Base-by-base conservation (phyloP, 2,329 filamentous ascomycete species). In the Colletotrichum euphorbiae region DNA sequence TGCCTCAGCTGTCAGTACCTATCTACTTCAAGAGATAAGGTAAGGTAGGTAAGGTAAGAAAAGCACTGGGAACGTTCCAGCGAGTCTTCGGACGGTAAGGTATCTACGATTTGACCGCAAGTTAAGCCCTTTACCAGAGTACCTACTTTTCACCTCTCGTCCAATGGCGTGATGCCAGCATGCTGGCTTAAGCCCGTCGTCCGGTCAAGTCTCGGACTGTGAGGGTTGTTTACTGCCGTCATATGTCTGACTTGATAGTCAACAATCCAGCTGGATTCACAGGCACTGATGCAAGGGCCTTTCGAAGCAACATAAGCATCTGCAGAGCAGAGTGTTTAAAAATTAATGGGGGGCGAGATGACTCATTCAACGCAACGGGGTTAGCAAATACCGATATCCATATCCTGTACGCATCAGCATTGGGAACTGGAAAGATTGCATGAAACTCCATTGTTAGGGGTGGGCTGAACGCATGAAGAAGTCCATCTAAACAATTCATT, bases 251-350 rank as follows among this genome's bases (percentile, higher is more conserved):
- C 50, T 36, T 15, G 50, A 52, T 28, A 36, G 11, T 38, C 9
- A 38, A 38, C 36, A 38, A 38, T 8, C 7, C 1, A 12, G 36
- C 24, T 51, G 17, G 9, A n/a, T 33, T 36, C 17, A 36, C 50
- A n/a, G 50, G 31, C 50, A 54, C 17, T 17, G 17, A 54, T 38
- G 50, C 50, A 54, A 54, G 50, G 50, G 50, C 50, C 21, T 31
- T 9, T 1, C 33, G 33, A 38, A 38, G 8, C 12, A 13, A 4
- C 8, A 13, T 38, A 38, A 38, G 4, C 5, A 36, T 7, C 11
- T 36, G 11, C 24, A 38, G 33, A 9, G 3, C 33, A 13, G 2
- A 4, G 33, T 13, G 33, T 38, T 38, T 12, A n/a, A n/a, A n/a
- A n/a, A 13, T 38, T 38, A 3, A 8, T 38, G 33, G 15, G 8